Evolutionary conservation across 192 early-diverging fungal genomes (phyloP), one percentile per base, ranked within the genome.

Genomic region (Dimargaris xerosporica): DNA sequence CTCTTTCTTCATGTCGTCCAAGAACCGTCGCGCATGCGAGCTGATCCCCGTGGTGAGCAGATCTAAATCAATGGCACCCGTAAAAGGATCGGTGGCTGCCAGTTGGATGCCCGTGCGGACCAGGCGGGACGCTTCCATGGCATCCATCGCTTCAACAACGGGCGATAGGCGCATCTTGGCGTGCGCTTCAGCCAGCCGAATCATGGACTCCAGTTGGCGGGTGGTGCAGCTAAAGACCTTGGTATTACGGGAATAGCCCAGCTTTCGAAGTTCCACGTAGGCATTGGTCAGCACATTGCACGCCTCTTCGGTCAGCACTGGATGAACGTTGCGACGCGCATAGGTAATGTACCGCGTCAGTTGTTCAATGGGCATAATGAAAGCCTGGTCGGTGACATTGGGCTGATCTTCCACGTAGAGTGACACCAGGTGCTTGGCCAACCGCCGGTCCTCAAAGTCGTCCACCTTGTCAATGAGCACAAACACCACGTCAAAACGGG

Each of bases 191-290:
- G 90, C 66, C 70, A 98, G 78, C 53, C 94, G 87, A 70, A 97
- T 94, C 93, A 99, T 96, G 6, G 90, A 93, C 77, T 96, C 96
- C 11, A 97, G 79, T 71, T 97, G 93, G 52, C 94, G 79, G 3
- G 93, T 94, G 0, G 94, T 99, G 2, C 92, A 92, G 0, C 93
- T 91, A n/a, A 90, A 54, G 75, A 65, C 71, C 75, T 64, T 69
- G 76, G 13, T n/a, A 23, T 60, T 60, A 9, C 58, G 58, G 15
- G 58, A 60, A 43, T 60, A 60, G 41, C 93, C 94, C 60, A 85
- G 71, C 62, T 84, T 78, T 3, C 96, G 78, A 64, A 98, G 73
- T 19, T 85, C 81, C 16, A 94, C 83, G 68, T 98, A 99, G 42
- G 72, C 80, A 54, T 85, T 79, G 2, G 88, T 82, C 53, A 99